These are phyloP conservation scores for Quercus gilva DNA, from an alignment of 306 rosid genomes.

Conservation along the genomic window DNA sequence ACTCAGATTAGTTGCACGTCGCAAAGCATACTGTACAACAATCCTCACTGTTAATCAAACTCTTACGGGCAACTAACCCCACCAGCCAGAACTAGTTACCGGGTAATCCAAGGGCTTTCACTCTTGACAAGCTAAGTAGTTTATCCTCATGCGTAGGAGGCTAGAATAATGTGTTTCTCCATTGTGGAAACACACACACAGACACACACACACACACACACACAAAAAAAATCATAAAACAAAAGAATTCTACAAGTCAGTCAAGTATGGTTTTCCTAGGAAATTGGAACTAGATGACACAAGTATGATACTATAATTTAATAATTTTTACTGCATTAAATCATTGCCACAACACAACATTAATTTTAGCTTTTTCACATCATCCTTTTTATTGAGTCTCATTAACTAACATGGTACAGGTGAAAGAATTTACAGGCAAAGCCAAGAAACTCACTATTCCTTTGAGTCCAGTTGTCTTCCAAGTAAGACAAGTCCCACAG, in stretches of 20 bases:
- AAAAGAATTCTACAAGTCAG: neutral
- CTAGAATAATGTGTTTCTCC: neutral
- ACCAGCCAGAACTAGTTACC: fast-evolving
- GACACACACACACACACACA: too few species aligned
- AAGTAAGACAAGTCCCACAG: constrained; percentile 72
- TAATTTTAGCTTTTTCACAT: neutral
- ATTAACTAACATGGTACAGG: constrained; percentile 14
- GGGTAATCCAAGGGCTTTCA: too few species aligned
- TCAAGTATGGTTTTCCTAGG: neutral
- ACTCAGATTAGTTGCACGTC: too few species aligned
- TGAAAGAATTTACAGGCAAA: constrained; percentile 25
- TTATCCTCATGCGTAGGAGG: too few species aligned
- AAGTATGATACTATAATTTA: neutral
- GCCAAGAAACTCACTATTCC: constrained; percentile 37
- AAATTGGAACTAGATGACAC: neutral
- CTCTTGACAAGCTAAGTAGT: fast-evolving
- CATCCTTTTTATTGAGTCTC: neutral
- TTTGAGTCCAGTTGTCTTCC: constrained; percentile 71
- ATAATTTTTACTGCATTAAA: neutral
- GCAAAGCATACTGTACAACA: too few species aligned
- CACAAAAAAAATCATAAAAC: neutral
- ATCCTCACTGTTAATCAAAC: too few species aligned
- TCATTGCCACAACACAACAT: neutral
- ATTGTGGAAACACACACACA: neutral
- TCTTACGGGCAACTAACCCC: fast-evolving